These are phyloP conservation scores for Plasmodium malariae DNA, from an alignment of 169 alveolate species.

Conservation along the genomic window DNA sequence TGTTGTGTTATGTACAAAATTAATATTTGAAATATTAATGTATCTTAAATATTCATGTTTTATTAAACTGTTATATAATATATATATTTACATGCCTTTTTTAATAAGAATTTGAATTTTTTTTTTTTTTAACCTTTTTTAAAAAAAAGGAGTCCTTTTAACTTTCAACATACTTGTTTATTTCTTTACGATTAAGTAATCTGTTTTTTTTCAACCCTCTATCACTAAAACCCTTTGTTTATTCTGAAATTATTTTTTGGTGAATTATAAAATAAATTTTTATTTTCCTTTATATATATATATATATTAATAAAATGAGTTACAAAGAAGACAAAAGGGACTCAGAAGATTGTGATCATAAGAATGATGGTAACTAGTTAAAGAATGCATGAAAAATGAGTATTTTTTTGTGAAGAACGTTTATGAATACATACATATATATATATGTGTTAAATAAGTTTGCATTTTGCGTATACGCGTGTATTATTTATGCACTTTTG, in stretches of 20 bases:
- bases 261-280: background rate
- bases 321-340: conserved; percentile 40
- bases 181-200: background rate
- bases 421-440: conserved; percentile 2
- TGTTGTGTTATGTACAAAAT: background rate
- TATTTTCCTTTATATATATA: conserved; percentile 1
- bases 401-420: background rate
- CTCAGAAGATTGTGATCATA: conserved; percentile 65
- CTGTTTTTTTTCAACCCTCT: background rate
- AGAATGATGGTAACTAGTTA: conserved; percentile 57
- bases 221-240: background rate
- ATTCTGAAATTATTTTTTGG: background rate
- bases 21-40: no score
- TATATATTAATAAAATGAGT: conserved; percentile 43
- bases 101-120: no score
- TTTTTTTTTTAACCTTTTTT: background rate
- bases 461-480: no score
- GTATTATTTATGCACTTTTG: no score
- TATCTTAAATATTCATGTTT: background rate
- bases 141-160: background rate
- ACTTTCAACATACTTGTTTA: background rate
- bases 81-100: no score
- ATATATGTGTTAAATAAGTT: no score
- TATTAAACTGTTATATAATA: no score
- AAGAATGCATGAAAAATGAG: no score